These are phyloP conservation scores for Vitis rotundifolia DNA, from an alignment of 164 flowering plant genomes.

Conservation along the genomic window DNA sequence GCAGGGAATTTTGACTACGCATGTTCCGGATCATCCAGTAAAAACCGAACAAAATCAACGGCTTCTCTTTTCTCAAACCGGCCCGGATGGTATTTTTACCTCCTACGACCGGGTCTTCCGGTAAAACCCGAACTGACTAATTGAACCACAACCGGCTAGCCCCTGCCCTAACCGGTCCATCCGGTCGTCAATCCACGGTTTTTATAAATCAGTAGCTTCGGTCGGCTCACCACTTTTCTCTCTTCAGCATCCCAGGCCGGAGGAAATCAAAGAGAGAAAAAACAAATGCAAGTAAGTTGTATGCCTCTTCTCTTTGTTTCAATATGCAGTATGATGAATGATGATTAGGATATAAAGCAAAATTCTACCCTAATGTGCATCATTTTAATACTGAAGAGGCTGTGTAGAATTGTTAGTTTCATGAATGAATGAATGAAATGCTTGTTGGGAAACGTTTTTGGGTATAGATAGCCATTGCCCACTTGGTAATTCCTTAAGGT, in stretches of 20 bases:
- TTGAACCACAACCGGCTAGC: constrained; percentile 12
- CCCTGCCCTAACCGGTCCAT: constrained; percentile 55
- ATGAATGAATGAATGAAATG: background rate
- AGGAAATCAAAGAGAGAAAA: background rate
- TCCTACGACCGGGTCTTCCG: constrained; percentile 15
- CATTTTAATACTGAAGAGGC: background rate
- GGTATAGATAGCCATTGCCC: no score
- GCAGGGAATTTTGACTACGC: background rate
- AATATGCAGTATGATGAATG: background rate
- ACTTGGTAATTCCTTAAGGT: background rate
- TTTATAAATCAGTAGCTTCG: constrained; percentile 19
- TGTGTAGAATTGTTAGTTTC: no score
- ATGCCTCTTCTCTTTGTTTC: background rate
- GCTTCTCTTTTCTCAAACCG: no score
- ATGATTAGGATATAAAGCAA: background rate
- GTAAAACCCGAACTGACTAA: constrained; percentile 12
- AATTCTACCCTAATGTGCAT: no score
- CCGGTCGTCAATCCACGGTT: constrained; percentile 39
- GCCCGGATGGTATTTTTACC: no score
- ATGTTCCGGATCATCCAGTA: no score
- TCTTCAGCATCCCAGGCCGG: background rate
- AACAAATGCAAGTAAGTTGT: constrained; percentile 27
- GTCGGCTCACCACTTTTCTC: constrained; percentile 25
- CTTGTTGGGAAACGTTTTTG: background rate
- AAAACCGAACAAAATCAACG: no score